Conservation (phyloP, 192 early-diverging fungal genomes). For the Dispira parvispora region DNA sequence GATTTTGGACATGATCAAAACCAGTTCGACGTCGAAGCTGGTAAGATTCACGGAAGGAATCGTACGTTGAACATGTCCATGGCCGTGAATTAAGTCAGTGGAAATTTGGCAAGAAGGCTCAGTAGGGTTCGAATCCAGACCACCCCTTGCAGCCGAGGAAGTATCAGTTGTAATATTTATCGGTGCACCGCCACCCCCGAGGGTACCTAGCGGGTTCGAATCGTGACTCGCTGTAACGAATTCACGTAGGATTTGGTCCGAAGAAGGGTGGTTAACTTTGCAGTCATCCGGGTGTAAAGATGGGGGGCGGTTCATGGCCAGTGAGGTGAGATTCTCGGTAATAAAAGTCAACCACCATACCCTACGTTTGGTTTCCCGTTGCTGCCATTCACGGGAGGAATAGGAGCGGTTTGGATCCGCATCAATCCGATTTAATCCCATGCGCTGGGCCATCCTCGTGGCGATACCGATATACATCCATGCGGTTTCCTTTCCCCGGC, state of each 20-base stretch:
- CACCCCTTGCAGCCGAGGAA: neutral
- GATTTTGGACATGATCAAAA: slow-evolving; percentile 3
- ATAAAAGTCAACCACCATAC: slow-evolving; percentile 11
- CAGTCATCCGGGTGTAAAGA: slow-evolving; percentile 11
- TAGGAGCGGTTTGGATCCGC: neutral
- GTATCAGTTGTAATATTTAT: no score
- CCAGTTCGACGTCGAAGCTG: neutral
- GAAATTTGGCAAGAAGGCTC: neutral
- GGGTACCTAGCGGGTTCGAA: neutral
- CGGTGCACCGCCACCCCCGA: neutral
- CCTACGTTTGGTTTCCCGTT: neutral
- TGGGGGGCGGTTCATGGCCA: slow-evolving; percentile 7
- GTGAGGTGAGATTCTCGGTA: slow-evolving; percentile 8
- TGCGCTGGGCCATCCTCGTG: slow-evolving; percentile 9
- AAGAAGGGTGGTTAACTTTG: slow-evolving; percentile 5
- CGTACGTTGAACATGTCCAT: neutral
- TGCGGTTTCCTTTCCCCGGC: slow-evolving; percentile 9
- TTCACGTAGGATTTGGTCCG: neutral
- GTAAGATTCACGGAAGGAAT: neutral
- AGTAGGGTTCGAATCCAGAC: neutral
- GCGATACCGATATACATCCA: slow-evolving; percentile 13
- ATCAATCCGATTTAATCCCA: slow-evolving; percentile 6
- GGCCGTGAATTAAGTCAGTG: neutral
- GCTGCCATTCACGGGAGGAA: slow-evolving; percentile 4
- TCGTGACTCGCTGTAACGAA: neutral